Evolutionary conservation across 179 eudicot species (phyloP), one percentile per base, ranked within the genome.

Genomic region (Beta corolliflora): DNA sequence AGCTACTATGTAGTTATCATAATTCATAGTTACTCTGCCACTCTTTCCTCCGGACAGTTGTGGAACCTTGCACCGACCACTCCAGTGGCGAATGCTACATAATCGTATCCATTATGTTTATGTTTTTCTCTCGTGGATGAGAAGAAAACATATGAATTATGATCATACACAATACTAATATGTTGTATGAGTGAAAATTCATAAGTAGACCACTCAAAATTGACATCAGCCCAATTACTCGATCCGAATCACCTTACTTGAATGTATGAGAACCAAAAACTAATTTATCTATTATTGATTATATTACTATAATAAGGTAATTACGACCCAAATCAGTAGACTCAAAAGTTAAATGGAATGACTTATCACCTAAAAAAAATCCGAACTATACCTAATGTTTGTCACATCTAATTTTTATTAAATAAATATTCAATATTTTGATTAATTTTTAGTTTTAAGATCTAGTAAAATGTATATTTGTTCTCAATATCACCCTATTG

Each of bases 41-140:
- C n/a, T 36, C 18, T 67, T 13, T 67, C 71, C 48, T 67, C 71
- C 71, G n/a, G 46, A 67, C 71, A 67, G 18, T 67, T 67, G 71
- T 67, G 71, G n/a, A 67, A 15, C 71, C 48, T 31, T 12, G 71
- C 46, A 67, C 21, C 71, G 19, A 16, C 71, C 71, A 65, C 18
- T 4, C 19, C 48, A 14, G 13, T 67, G 71, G 12, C 5, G 66
- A 61, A 61, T 61, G 14, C 31, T 61, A 23, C 64, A 36, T 36
- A 36, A 36, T 2, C 2, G 3, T 15, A 15, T 6, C n/a, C 61
- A 16, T 23, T 61, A 21, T 21, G 66, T 23, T 61, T 2, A 23
- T 36, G 14, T 61, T 5, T 10, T 61, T 19, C 3, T 6, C 0
- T 61, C 9, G 66, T 11, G 6, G 5, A 61, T 61, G 66, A 61